These are phyloP conservation scores for Megacollybia platyphylla DNA, from an alignment of 1,284 basidiomycete genomes.

Conservation along the genomic window DNA sequence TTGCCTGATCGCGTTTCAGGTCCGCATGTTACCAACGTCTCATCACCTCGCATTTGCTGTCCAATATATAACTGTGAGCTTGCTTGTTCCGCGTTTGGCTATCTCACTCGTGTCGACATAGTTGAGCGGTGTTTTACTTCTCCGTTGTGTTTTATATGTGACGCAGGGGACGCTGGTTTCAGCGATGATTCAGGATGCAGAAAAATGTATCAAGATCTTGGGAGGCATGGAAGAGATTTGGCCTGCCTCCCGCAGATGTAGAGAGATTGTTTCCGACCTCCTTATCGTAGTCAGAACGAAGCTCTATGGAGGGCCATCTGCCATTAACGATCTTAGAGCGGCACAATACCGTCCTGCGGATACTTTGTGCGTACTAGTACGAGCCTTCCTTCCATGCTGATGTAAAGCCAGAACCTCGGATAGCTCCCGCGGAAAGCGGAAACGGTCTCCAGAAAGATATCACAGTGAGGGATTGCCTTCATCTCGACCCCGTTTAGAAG, in stretches of 20 bases:
- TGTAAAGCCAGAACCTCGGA: neutral
- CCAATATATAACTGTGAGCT: constrained; percentile 10
- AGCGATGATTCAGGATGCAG: constrained; percentile 9
- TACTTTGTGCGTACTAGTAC: neutral
- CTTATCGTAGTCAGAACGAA: constrained; percentile 9
- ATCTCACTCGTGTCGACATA: neutral
- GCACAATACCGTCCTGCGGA: neutral
- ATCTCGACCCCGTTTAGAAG: neutral
- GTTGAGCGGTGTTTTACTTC: constrained; percentile 10
- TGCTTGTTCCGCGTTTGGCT: neutral
- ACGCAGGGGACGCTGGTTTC: constrained; percentile 8
- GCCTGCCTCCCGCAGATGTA: constrained; percentile 9
- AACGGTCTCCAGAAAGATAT: neutral
- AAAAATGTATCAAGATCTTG: constrained; percentile 9
- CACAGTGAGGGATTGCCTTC: neutral
- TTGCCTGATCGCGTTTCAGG: neutral
- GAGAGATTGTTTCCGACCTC: constrained; percentile 10
- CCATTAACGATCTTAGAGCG: constrained; percentile 6
- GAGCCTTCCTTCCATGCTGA: neutral
- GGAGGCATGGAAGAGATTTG: constrained; percentile 9
- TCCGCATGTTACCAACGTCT: constrained; percentile 10
- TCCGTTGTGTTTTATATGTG: constrained; percentile 9
- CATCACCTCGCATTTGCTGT: constrained; percentile 12
- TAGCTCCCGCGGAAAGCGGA: neutral
- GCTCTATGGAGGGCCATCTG: constrained; percentile 5